Percentiles rank a stretch among this genome's conserved stretches.
Conservation (phyloP, 1,284 basidiomycete species). For the Melampsora americana region DNA sequence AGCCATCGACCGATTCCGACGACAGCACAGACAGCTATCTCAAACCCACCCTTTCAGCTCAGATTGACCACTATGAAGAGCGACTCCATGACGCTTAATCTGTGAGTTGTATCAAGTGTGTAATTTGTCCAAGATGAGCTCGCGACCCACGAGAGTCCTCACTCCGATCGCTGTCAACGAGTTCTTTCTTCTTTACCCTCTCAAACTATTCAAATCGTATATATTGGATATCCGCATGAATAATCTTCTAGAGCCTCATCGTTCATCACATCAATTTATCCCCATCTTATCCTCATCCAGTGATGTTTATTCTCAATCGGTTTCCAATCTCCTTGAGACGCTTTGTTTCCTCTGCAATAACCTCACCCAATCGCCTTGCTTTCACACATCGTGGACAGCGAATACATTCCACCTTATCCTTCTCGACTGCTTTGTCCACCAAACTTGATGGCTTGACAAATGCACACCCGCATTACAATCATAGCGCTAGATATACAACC, state of each 20-base stretch:
- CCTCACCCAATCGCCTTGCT: neutral
- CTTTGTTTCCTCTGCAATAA: neutral
- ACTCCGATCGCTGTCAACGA: neutral
- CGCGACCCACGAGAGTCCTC: neutral
- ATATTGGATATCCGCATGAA: neutral
- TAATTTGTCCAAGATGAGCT: neutral
- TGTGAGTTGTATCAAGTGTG: neutral
- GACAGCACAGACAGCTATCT: neutral
- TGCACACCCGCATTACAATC: neutral
- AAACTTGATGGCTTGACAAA: neutral
- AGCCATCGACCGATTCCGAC: neutral
- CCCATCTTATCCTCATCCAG: neutral
- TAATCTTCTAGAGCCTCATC: neutral
- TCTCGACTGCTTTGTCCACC: neutral
- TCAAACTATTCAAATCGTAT: neutral
- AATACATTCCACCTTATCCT: neutral
- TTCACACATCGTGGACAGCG: neutral
- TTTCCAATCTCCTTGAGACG: neutral
- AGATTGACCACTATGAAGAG: neutral
- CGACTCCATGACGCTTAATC: neutral
- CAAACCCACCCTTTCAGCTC: conserved; percentile 1
- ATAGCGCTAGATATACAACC: neutral
- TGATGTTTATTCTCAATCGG: neutral
- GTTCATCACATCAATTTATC: neutral
- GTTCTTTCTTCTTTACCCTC: neutral